Base-by-base conservation (phyloP, 805 yeast genomes). In the Pichia occidentalis region DNA sequence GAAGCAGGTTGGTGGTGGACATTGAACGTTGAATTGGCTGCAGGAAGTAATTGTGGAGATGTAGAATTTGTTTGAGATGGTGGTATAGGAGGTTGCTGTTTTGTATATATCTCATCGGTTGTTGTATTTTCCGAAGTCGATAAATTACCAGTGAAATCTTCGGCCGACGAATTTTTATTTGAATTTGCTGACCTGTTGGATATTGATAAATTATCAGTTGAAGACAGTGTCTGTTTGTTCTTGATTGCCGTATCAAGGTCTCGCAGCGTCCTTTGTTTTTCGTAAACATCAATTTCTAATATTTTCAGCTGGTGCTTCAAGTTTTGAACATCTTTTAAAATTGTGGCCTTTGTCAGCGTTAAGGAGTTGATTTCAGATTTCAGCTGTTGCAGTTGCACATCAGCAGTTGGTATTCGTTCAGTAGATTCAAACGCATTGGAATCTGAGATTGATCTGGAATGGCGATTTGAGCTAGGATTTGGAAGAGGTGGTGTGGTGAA, bases 281-380 rank as follows among this genome's bases (percentile, higher is more conserved):
- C 59, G 3, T 14, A 7, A 10, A 79, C 59, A 37, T 78, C 85
- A 13, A 48, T 44, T 32, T 58, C 60, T 36, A 85, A 57, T 13
- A 60, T 56, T 24, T 61, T 64, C 57, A 71, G 79, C 32, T 70
- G 69, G 1, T 49, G 43, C 22, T 60, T 67, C 44, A 86, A 60
- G 14, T 61, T 68, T 33, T 65, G 70, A 11, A 82, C 65, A 27
- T 81, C 86, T 29, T 60, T 63, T 16, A 62, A 40, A 24, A 80
- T 46, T 5, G 56, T 55, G 2, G 68, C 64, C 45, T 71, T 75
- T 1, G 65, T 59, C 2, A 64, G 36, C 2, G 56, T 51, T 38
- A 73, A 52, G 20, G 63, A 59, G 21, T 57, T 51, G 13, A 73
- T 47, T 41, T 73, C 79, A 17, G 51, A 42, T 44, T 60, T 68